Evolutionary conservation across 1,139 yeast genomes (phyloP).

Genomic region (Saccharomyces hybrid): DNA sequence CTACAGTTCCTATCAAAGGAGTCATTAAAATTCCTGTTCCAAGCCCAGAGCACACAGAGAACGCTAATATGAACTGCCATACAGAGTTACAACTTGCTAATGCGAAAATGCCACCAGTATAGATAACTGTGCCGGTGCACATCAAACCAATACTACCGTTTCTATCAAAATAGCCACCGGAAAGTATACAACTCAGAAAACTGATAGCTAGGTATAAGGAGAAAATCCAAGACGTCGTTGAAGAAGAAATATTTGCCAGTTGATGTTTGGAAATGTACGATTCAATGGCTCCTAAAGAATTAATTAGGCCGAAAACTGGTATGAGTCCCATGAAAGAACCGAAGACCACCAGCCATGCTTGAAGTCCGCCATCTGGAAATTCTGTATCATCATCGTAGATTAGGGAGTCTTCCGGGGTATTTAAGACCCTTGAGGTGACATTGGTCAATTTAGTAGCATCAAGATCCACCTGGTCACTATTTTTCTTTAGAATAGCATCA

Average conservation of each 20-base stretch:
- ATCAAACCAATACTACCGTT: slow-evolving; percentile 42
- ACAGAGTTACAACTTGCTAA: slow-evolving; percentile 43
- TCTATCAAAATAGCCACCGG: slow-evolving; percentile 49
- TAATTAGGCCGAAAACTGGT: slow-evolving; percentile 58
- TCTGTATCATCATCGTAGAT: slow-evolving; percentile 15
- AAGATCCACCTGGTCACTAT: slow-evolving; percentile 6
- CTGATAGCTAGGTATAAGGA: slow-evolving; percentile 53
- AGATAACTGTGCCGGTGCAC: slow-evolving; percentile 38
- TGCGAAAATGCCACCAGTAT: slow-evolving; percentile 43
- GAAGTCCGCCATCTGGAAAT: slow-evolving; percentile 29
- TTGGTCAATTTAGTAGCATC: slow-evolving; percentile 1
- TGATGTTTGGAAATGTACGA: slow-evolving; percentile 56
- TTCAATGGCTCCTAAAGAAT: slow-evolving; percentile 64
- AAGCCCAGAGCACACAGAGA: slow-evolving; percentile 45
- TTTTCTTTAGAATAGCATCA: slow-evolving; percentile 7
- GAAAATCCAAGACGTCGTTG: slow-evolving; percentile 64
- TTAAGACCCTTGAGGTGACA: slow-evolving; percentile 3
- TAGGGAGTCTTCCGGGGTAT: slow-evolving; percentile 5
- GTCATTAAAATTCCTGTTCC: slow-evolving; percentile 53
- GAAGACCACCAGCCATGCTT: slow-evolving; percentile 46
- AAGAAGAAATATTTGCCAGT: slow-evolving; percentile 40
- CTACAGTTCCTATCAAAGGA: slow-evolving; percentile 48
- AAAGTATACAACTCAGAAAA: slow-evolving; percentile 50
- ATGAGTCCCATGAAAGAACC: slow-evolving; percentile 61
- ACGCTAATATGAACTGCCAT: slow-evolving; percentile 49